A percentile compares a stretch with the other conserved stretches of the same genome.
Evolutionary conservation across 2,329 filamentous ascomycete genomes (phyloP).

Genomic region (Zalaria obscura): DNA sequence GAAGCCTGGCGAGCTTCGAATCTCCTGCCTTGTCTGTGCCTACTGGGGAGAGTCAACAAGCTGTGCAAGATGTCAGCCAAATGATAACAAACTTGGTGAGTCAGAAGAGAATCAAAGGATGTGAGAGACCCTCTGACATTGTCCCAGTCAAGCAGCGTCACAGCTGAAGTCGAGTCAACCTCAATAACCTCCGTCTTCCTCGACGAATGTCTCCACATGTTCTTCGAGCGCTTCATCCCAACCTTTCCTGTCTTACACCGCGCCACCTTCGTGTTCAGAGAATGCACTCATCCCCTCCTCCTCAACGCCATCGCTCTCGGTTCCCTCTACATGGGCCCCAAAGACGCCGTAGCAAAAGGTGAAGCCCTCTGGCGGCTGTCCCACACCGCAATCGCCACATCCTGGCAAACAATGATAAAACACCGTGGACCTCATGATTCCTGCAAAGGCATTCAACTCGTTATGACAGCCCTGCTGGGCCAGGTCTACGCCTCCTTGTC

Average conservation of each 20-base stretch:
- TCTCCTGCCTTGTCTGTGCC: conserved; percentile 23
- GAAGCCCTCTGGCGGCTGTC: conserved; percentile 31
- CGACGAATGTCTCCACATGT: conserved; percentile 33
- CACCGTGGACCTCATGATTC: conserved; percentile 27
- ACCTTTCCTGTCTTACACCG: conserved; percentile 31
- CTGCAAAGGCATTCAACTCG: conserved; percentile 29
- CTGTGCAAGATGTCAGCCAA: conserved; percentile 30
- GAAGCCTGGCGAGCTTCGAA: conserved; percentile 22
- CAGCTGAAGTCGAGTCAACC: conserved; percentile 28
- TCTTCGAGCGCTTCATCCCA: conserved; percentile 31
- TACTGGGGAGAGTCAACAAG: conserved; percentile 26
- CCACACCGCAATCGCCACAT: conserved; percentile 30
- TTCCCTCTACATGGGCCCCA: conserved; percentile 30
- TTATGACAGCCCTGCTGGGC: conserved; percentile 27
- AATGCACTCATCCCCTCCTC: conserved; percentile 28
- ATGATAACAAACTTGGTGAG: conserved; percentile 29
- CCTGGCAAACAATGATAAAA: conserved; percentile 31
- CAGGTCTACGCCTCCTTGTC: conserved; percentile 31
- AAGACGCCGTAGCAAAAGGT: conserved; percentile 28
- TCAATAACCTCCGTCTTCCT: conserved; percentile 31
- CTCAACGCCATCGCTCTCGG: conserved; percentile 32
- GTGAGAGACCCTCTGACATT: background rate
- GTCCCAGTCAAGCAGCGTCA: conserved; percentile 26
- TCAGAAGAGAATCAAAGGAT: background rate
- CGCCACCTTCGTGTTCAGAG: conserved; percentile 29